Percentiles rank a stretch among this genome's conserved stretches.
Conservation (phyloP, 1,284 basidiomycete genomes). For the Ustilago curta region DNA sequence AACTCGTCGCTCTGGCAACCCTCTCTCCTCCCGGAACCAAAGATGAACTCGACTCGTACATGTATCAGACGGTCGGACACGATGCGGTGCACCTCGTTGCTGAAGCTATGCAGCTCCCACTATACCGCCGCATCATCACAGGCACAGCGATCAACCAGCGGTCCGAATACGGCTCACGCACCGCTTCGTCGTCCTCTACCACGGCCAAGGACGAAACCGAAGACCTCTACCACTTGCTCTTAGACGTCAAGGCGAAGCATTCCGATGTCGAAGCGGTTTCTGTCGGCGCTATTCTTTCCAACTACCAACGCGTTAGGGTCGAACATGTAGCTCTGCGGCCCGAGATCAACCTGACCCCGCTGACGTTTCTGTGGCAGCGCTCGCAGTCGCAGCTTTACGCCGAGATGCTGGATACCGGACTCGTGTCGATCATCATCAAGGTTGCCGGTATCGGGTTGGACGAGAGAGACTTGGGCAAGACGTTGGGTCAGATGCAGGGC, state of each 20-base stretch:
- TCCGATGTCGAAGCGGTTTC: slow-evolving; percentile 89
- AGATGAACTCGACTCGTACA: slow-evolving; percentile 97
- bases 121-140: slow-evolving; percentile 83
- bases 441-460: slow-evolving; percentile 93
- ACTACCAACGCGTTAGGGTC: slow-evolving; percentile 94
- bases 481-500: slow-evolving; percentile 80
- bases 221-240: slow-evolving; percentile 85
- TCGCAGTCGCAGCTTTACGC: slow-evolving; percentile 84
- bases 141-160: slow-evolving; percentile 85
- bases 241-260: slow-evolving; percentile 76
- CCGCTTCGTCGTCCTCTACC: slow-evolving; percentile 5
- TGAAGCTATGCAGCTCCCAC: slow-evolving; percentile 83
- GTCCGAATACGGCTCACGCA: slow-evolving; percentile 81
- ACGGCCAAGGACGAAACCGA: slow-evolving; percentile 85
- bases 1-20: slow-evolving; percentile 88
- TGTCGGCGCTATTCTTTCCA: slow-evolving; percentile 95
- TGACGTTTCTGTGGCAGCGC: slow-evolving; percentile 94
- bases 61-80: slow-evolving; percentile 98
- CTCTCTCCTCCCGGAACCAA: slow-evolving; percentile 84
- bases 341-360: slow-evolving; percentile 80
- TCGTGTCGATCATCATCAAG: slow-evolving; percentile 91
- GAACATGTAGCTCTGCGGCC: slow-evolving; percentile 80
- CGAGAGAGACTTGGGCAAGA: slow-evolving; percentile 80
- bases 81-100: slow-evolving; percentile 90
- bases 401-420: slow-evolving; percentile 85